Base-by-base conservation (phyloP, 2,329 filamentous ascomycete genomes). In the Graphilbum fragrans region DNA sequence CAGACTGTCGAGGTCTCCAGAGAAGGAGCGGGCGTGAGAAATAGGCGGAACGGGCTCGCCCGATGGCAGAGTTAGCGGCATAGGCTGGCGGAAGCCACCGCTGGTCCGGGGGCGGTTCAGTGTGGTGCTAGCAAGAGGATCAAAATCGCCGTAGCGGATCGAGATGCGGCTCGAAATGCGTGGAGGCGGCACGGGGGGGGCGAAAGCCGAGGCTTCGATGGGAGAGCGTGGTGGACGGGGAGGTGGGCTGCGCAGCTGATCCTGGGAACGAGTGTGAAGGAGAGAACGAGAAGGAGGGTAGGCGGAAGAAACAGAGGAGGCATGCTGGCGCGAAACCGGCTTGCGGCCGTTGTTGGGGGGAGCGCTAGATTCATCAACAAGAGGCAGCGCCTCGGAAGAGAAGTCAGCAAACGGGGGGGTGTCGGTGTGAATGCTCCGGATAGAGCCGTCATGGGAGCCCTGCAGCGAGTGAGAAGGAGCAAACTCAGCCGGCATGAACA, bases 161-260 rank as follows among this genome's bases (percentile, higher is more conserved):
- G 66, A 71, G 14, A 65, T 58, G 12, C 74, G 69, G 49, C 75
- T 79, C 0, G 74, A 77, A 19, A 67, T 58, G 19, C 74, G 67
- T 4, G 69, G 67, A 5, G 72, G 74, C 4, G 67, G 64, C 12
- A 66, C 55, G 3, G 69, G 64, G 3, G 66, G 61, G 2, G 43
- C 25, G 16, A 54, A 50, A 40, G 57, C 48, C 46, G 57, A 56
- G 25, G 52, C 46, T 29, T 62, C 58, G 21, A 58, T 57, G 12
- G 66, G 66, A 12, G 69, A 70, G 41, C 70, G 63, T 12, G 69
- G 67, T 32, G 70, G 69, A 17, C 69, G 67, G 29, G 68, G 66
- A 16, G 70, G 67, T 17, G 64, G 60, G 34, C 58, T 53, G 37
- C 63, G 62, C 31, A 73, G 58, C 48, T 67, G 67, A 47, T 72